Base-by-base conservation (phyloP, 2,329 filamentous ascomycete genomes). In the Myriosclerotinia scirpicola region DNA sequence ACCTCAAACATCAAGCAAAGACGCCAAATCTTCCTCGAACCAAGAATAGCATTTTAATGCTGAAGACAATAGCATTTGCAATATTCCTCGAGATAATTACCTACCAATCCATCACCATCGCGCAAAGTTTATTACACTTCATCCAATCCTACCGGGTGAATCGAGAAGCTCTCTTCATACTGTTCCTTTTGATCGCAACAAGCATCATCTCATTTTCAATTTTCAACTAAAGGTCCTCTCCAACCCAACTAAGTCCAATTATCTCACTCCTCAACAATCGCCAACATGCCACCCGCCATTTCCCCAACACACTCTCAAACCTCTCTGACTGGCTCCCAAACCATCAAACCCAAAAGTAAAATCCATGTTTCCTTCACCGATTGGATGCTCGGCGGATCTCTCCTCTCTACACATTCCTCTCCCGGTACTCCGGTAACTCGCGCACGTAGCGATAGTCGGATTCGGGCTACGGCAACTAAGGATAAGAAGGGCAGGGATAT, bases 371-470 rank as follows among this genome's bases (percentile, higher is more conserved):
- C 72, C 40, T 71, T 76, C 48, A 71, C 71, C n/a, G 73, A 70
- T 54, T 76, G 74, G 74, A 64, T 73, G 4, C 66, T 75, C 14
- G 73, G 74, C 20, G 73, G 74, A 52, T 68, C 70, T 3, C 67
- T 76, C n/a, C 34, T 73, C 46, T 69, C 68, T 12, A 42, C 67
- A 5, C 58, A 40, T 11, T 64, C 67, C 1, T 42, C 59, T 15
- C 52, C 62, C 9, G 50, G 34, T 26, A 22, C 22, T 65, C 5
- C 48, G 20, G 42, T 40, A 8, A 50, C 56, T 5, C 38, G 22
- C 64, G 52, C 34, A 42, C 38, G 59, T 34, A 64, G 26, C 20
- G 52, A 65, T 48, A 30, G 15, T 34, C 42, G 54, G 20, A 61
- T 54, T 55, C 63, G 50, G 22, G 63, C 53, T 22, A 69, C 53